Percentiles rank a stretch among this genome's conserved stretches.
phyloP scores from a whole-genome alignment of 352 stramenopile genomes.

The Pythium dissotocum region DNA sequence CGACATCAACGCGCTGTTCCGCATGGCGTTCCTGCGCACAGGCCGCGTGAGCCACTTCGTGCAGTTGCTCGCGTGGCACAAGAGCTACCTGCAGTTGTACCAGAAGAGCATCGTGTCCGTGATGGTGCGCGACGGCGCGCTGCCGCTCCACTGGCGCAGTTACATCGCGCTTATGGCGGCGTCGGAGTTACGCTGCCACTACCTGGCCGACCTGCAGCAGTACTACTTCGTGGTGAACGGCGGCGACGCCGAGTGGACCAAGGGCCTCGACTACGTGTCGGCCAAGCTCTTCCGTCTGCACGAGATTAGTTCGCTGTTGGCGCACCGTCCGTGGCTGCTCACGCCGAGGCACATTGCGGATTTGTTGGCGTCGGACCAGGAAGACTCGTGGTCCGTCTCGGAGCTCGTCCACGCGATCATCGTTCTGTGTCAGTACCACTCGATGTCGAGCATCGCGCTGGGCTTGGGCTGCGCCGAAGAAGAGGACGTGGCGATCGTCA shows the following conservation, averaged over 20 bases:
- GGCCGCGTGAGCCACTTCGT: constrained; percentile 76
- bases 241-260: constrained; percentile 78
- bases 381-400: constrained; percentile 85
- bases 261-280: constrained; percentile 79
- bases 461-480: constrained; percentile 77
- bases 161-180: constrained; percentile 87
- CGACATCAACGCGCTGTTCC: constrained; percentile 53
- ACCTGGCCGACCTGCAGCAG: constrained; percentile 77
- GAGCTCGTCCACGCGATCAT: constrained; percentile 88
- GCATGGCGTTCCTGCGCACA: constrained; percentile 57
- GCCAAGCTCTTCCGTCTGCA: constrained; percentile 84
- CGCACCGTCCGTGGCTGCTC: constrained; percentile 85
- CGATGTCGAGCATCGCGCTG: constrained; percentile 78
- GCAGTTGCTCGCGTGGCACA: constrained; percentile 80
- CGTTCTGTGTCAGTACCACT: constrained; percentile 82
- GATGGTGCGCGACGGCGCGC: constrained; percentile 76
- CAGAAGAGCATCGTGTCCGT: constrained; percentile 62
- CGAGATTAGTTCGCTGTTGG: constrained; percentile 80
- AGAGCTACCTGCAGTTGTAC: constrained; percentile 74
- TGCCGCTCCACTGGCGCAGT: constrained; percentile 78
- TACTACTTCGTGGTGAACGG: constrained; percentile 86
- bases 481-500: constrained; percentile 70
- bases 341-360: constrained; percentile 74
- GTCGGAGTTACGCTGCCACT: constrained; percentile 77
- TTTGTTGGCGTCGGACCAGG: constrained; percentile 63